Evolutionary conservation across 768 basidiomycete genomes (phyloP).

Genomic region (Trametes meyenii): DNA sequence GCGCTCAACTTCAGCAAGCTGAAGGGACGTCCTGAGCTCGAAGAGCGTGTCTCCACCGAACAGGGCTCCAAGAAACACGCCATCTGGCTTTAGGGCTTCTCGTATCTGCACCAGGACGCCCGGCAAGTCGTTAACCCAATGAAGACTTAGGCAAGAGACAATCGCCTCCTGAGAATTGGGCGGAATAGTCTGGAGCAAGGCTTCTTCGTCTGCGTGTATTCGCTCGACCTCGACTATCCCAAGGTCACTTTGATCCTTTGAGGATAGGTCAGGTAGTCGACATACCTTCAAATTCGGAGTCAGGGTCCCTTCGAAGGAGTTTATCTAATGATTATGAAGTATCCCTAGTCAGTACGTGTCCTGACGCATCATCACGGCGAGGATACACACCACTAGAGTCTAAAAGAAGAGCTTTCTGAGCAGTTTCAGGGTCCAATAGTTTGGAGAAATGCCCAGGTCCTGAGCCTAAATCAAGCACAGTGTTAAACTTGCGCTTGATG

Average conservation of each 20-base stretch:
- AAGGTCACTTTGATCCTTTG: not conserved
- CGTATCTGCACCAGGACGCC: slow-evolving; percentile 86
- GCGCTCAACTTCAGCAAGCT: slow-evolving; percentile 90
- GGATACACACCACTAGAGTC: slow-evolving; percentile 73
- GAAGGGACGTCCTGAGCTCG: slow-evolving; percentile 91
- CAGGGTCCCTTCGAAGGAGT: slow-evolving; percentile 74
- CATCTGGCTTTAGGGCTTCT: slow-evolving; percentile 84
- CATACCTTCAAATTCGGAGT: slow-evolving; percentile 80
- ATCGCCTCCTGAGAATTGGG: slow-evolving; percentile 87
- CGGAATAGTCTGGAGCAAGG: slow-evolving; percentile 63
- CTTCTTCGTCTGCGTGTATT: slow-evolving; percentile 83
- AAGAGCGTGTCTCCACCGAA: slow-evolving; percentile 96
- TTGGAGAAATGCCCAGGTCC: slow-evolving; percentile 93
- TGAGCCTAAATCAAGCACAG: slow-evolving; percentile 85
- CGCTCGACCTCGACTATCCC: slow-evolving; percentile 74
- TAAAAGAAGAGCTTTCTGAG: slow-evolving; percentile 77
- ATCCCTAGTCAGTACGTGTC: slow-evolving; percentile 6
- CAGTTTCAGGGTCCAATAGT: slow-evolving; percentile 68
- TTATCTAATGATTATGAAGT: slow-evolving; percentile 48
- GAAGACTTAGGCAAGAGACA: slow-evolving; percentile 87
- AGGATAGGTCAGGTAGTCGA: not conserved
- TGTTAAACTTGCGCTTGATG: slow-evolving; percentile 80
- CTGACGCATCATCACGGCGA: not conserved
- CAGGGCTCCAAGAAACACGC: slow-evolving; percentile 92
- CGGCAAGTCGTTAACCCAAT: slow-evolving; percentile 98